A percentile compares a stretch with the other conserved stretches of the same genome.
Conservation (phyloP, 768 basidiomycete genomes). For the Amanita rimosa region DNA sequence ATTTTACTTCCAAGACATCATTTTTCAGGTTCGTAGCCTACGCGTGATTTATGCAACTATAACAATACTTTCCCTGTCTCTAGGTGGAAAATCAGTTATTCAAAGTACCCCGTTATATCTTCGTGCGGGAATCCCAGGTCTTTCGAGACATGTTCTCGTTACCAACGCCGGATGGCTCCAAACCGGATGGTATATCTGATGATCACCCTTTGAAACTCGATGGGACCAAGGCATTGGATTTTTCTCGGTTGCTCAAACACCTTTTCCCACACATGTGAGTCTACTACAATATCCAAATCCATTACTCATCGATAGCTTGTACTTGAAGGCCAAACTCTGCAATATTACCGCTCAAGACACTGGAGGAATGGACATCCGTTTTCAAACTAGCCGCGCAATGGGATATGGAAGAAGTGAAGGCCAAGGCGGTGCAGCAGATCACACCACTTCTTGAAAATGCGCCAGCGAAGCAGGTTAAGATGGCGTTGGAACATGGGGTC, state of each 20-base stretch:
- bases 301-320: not conserved
- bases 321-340: not conserved
- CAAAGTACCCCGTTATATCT: not conserved
- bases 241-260: conserved; percentile 9
- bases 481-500: conserved; percentile 17
- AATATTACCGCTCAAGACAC: not conserved
- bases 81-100: conserved; percentile 3
- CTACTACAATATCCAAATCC: not conserved
- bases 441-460: conserved; percentile 7
- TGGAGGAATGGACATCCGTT: conserved; percentile 20
- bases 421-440: conserved; percentile 16
- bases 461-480: conserved; percentile 13
- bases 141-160: conserved; percentile 1
- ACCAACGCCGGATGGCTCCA: not conserved
- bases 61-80: not conserved
- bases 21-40: not conserved
- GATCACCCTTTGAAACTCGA: conserved; percentile 10
- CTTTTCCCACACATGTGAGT: not conserved
- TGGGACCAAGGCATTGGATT: conserved; percentile 8
- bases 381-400: conserved; percentile 23
- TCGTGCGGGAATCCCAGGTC: not conserved
- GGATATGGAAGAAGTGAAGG: conserved; percentile 18
- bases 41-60: not conserved
- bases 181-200: conserved; percentile 8
- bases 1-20: conserved; percentile 1